Conservation (phyloP, 2,329 filamentous ascomycete genomes). For the Monosporascus sp. region DNA sequence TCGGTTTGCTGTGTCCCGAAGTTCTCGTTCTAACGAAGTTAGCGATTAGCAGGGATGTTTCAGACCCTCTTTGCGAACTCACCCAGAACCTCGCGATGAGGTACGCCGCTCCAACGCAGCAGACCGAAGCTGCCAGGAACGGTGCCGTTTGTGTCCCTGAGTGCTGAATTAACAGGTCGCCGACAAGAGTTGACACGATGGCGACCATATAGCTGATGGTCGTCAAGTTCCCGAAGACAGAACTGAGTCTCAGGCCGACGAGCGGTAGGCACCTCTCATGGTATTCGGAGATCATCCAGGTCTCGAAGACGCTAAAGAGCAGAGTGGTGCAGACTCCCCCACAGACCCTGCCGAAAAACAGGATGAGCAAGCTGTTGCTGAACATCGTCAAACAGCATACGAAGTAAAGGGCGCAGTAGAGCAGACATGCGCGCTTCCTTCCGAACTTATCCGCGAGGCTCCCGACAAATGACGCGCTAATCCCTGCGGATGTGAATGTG, state of each 20-base stretch:
- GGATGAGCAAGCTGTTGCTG: slow-evolving; percentile 31
- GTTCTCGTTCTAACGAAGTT: slow-evolving; percentile 18
- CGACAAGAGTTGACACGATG: slow-evolving; percentile 46
- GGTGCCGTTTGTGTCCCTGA: slow-evolving; percentile 46
- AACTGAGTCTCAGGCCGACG: slow-evolving; percentile 23
- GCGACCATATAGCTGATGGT: slow-evolving; percentile 51
- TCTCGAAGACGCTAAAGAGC: slow-evolving; percentile 53
- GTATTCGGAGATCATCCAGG: slow-evolving; percentile 57
- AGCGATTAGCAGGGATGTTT: slow-evolving; percentile 1
- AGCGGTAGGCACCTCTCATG: slow-evolving; percentile 36
- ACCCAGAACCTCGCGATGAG: no score
- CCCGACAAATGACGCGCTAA: slow-evolving; percentile 37
- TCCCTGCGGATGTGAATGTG: slow-evolving; percentile 30
- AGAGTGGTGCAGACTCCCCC: slow-evolving; percentile 53
- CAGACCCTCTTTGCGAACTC: not conserved
- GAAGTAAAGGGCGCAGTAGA: slow-evolving; percentile 48
- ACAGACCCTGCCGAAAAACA: slow-evolving; percentile 49
- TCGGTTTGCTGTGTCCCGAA: slow-evolving; percentile 8
- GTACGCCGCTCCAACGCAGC: no score
- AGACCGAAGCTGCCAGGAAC: slow-evolving; percentile 31
- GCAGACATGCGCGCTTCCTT: slow-evolving; percentile 44
- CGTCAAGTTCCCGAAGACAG: slow-evolving; percentile 47
- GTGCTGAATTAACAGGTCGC: slow-evolving; percentile 43
- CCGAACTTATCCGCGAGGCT: slow-evolving; percentile 38
- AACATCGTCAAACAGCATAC: slow-evolving; percentile 48